Evolutionary conservation across 78 protist species (phyloP), one percentile per base, ranked within the genome.

Genomic region (Creolimax fragrantissima): DNA sequence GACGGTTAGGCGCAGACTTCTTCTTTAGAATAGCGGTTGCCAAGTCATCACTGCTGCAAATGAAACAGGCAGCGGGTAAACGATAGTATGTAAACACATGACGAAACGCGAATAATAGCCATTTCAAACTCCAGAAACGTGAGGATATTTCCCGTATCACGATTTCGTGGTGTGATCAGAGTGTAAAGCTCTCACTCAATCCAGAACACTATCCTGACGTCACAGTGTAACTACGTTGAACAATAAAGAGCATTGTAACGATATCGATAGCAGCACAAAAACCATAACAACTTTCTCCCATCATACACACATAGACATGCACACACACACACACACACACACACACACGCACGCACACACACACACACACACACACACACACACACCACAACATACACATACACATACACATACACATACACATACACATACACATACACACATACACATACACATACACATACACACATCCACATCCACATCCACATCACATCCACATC

Each of bases 1-100:
- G 96, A 84, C 99, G 96, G 94, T 98, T 93, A 42, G 99, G 99
- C 42, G 95, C 91, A 85, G 95, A 92, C 93, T 98, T 97, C 86
- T 83, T 89, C 58, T 93, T 92, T 39, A 97, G 95, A 74, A 97
- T 97, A 85, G 98, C 96, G 41, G 96, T 95, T 39, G 95, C 43
- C 36, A 37, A 0, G 11, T 93, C 96, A 43, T 81, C 90, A 88
- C 86, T 24, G 86, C 86, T 0, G 2, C 37, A 11, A 17, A 83
- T 39, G 86, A 5, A 83, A 83, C 86, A 83, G 7, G 0, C 35
- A 83, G 7, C 7, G 37, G 5, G 6, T 83, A 5, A 35, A 17
- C 7, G 7, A 0, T 83, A 83, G 86, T 24, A 41, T 35, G 7
- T 24, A 24, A 6, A 11, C 7, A 83, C 7, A 2, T 24, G 37